Evolutionary conservation across 2,329 filamentous ascomycete species (phyloP), one percentile per base, ranked within the genome.

Genomic region (Diaporthe sp.): DNA sequence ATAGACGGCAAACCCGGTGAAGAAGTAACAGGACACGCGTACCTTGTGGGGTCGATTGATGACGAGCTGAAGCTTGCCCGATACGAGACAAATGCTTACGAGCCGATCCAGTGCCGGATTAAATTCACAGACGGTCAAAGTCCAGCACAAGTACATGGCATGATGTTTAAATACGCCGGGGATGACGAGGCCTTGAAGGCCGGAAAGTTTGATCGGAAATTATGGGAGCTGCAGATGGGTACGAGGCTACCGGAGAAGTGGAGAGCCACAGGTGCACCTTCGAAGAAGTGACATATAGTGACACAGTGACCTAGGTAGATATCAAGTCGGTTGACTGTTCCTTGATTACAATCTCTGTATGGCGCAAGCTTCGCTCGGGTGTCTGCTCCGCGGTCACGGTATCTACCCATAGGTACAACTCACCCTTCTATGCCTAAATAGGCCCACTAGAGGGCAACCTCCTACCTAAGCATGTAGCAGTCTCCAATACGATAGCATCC

Each of bases 21-120:
- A 13, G 61, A 66, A 22, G 32, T 66, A 10, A 39, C 44, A 15
- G 63, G 63, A 3, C 13, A 27, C n/a, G 44, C 44, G 7, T 66
- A 53, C 44, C 22, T 66, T 1, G 63, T 51, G 7, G 12, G n/a
- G 7, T 66, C 63, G 63, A 3, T 15, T 13, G n/a, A 37, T 1
- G 63, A 66, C 32, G 63, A 51, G 63, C 22, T 51, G 12, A 66
- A 66, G 63, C 63, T 66, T 8, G 63, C 63, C 1, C 30, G 44
- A 7, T 51, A 65, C 19, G 59, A 65, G 39, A 51, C 63, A 15
- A 37, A 37, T 25, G 44, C 61, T 3, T 51, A 66, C 4, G 27
- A 65, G 27, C 8, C 27, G 19, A 39, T 17, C 4, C 10, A 12
- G 3, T 65, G 59, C 15, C 13, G 1, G 7, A 47, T 65, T 1